Conservation (phyloP, 768 basidiomycete species). For the Daedaleopsis sinensis region DNA sequence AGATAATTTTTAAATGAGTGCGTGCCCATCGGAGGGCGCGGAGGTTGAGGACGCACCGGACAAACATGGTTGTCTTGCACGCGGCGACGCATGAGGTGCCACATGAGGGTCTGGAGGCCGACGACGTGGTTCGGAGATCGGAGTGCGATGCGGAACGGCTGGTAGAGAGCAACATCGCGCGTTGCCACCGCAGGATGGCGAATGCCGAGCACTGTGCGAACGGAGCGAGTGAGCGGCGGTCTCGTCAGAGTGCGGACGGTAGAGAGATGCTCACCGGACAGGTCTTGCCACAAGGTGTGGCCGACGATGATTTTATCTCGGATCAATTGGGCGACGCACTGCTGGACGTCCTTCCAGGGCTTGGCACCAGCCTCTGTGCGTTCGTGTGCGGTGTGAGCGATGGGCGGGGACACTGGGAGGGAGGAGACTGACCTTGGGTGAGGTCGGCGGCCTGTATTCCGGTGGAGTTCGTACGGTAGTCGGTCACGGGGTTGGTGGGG, state of each 20-base stretch:
- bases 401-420: background rate
- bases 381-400: background rate
- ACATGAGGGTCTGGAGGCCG: slow-evolving; percentile 78
- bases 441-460: slow-evolving; percentile 50
- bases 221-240: too few relatives aligned
- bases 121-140: slow-evolving; percentile 66
- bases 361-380: slow-evolving; percentile 46
- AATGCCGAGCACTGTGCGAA: slow-evolving; percentile 66
- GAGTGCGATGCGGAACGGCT: slow-evolving; percentile 77
- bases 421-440: slow-evolving; percentile 36
- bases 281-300: slow-evolving; percentile 79
- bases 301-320: slow-evolving; percentile 75
- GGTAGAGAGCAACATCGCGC: slow-evolving; percentile 80
- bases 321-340: slow-evolving; percentile 63
- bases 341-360: slow-evolving; percentile 67
- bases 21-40: background rate
- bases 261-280: slow-evolving; percentile 58
- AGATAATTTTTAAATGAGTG: slow-evolving; percentile 6
- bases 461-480: slow-evolving; percentile 72
- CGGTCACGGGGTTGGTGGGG: slow-evolving; percentile 69
- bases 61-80: slow-evolving; percentile 74
- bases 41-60: slow-evolving; percentile 53
- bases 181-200: slow-evolving; percentile 79
- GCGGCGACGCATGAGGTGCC: slow-evolving; percentile 80
- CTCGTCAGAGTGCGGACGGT: too few relatives aligned